Base-by-base conservation (phyloP, 1,284 basidiomycete genomes). In the Cryptococcus maquisensis region DNA sequence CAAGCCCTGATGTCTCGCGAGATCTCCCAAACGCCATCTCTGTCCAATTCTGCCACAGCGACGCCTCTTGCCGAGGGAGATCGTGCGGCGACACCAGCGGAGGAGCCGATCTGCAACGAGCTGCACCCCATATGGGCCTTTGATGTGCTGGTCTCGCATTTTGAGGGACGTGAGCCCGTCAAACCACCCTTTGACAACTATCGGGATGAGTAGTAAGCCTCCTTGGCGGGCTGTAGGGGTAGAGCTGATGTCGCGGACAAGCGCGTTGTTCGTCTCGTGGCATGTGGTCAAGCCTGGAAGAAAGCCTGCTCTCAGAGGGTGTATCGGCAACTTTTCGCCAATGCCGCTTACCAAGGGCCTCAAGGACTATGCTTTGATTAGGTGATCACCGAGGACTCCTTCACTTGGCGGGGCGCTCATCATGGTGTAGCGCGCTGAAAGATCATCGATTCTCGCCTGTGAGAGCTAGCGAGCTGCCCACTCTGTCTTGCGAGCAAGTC, bases 231-330 rank as follows among this genome's bases (percentile, higher is more conserved):
- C n/a, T 9, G 26, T 37, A n/a, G 15, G 3, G 13, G n/a, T 18
- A 26, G 15, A 43, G 32, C 32, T 55, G 44, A 39, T 44, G 41
- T 44, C 39, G 4, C 63, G 28, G 28, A 10, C 28, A 32, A 94
- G 92, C 74, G 92, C 93, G 7, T 80, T 98, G 54, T 98, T 98
- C 75, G 90, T 98, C 36, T 98, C 95, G 2, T 98, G 95, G 94
- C 77, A 88, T 65, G 18, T 58, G 54, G 37, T 44, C 60, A 5
- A 46, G 62, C 35, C 59, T 59, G 65, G n/a, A 24, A 56, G 0
- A 56, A 64, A 82, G 23, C 80, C 84, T 38, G 79, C 84, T 46
- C 79, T 98, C 57, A 80, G 95, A 56, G 95, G 95, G 23, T 98
- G 95, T 77, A 98, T 98, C 64, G 95, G 95, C 66, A 94, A 85